Percentiles rank a stretch among this genome's conserved stretches.
Conservation (phyloP, 352 stramenopile genomes). For the Phytophthora ramorum region DNA sequence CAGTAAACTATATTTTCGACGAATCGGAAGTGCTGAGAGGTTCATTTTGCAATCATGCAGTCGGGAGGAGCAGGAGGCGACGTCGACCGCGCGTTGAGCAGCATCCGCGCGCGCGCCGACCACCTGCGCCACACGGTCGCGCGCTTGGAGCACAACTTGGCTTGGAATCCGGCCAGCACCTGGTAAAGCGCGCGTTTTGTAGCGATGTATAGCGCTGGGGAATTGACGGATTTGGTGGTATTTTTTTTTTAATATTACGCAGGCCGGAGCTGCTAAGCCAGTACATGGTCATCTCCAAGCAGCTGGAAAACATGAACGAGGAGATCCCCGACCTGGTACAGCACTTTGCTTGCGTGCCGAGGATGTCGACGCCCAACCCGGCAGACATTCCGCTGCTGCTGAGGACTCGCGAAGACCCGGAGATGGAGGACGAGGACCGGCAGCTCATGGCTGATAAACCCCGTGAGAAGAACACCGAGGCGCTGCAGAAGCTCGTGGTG, state of each 20-base stretch:
- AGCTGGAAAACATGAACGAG: slow-evolving; percentile 91
- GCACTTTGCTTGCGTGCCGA: slow-evolving; percentile 84
- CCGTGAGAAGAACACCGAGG: slow-evolving; percentile 70
- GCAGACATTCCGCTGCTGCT: slow-evolving; percentile 80
- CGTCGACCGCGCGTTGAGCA: slow-evolving; percentile 79
- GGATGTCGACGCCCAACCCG: slow-evolving; percentile 84
- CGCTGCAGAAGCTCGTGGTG: slow-evolving; percentile 67
- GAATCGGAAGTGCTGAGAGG: background rate
- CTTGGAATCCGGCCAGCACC: slow-evolving; percentile 82
- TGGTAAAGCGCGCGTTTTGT: slow-evolving; percentile 42
- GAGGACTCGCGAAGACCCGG: slow-evolving; percentile 81
- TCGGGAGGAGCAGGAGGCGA: slow-evolving; percentile 52
- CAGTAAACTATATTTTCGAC: background rate
- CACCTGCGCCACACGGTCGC: slow-evolving; percentile 82
- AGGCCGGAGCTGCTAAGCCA: slow-evolving; percentile 86
- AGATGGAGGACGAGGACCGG: slow-evolving; percentile 87
- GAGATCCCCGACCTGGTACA: slow-evolving; percentile 87
- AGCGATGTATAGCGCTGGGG: background rate
- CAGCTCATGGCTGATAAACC: slow-evolving; percentile 77
- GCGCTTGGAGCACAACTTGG: slow-evolving; percentile 79
- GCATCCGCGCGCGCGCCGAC: slow-evolving; percentile 81
- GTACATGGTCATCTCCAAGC: slow-evolving; percentile 89
- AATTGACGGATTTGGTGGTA: background rate
- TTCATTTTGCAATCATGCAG: slow-evolving; percentile 39
- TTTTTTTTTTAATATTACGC: background rate